Evolutionary conservation across 2,329 filamentous ascomycete genomes (phyloP), one percentile per base, ranked within the genome.

Genomic region (Fusarium marasasianum): DNA sequence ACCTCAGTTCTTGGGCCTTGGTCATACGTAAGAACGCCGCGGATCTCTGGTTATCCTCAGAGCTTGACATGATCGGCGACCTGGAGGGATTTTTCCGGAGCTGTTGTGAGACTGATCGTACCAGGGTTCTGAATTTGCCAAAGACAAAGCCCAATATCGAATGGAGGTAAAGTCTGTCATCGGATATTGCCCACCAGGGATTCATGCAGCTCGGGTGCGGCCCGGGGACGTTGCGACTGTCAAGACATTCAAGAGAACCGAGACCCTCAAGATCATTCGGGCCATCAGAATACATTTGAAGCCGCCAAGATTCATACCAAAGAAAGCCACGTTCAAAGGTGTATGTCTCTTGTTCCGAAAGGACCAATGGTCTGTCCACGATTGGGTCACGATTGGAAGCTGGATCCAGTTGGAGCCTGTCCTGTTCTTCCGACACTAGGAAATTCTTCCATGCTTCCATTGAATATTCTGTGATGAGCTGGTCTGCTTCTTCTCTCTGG

Each of bases 341-440:
- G 18, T 15, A 22, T 8, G 6, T 47, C 26, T 47, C 45, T 29
- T 29, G 26, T 15, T 47, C 18, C 1, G 9, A 47, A 29, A 47
- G 18, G 18, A 47, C 6, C 13, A 47, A 47, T 11, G 18, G 26
- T 22, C 26, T 11, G 9, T 29, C 45, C 15, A 47, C 4, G 6
- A 22, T 15, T 22, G 24, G 24, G 5, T 47, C 8, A 13, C 44
- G 24, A 8, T 20, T 20, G 18, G 12, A 47, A 47, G 44, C 12
- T 20, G 5, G 8, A 47, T 13, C 7, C 7, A 3, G 43, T 29
- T 4, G 24, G 18, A 26, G 24, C 44, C 24, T 14, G 12, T 12
- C 12, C 44, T 47, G 0, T 4, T 26, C 24, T 47, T 5, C 5
- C 8, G 6, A 29, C 9, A 5, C 22, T 6, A 29, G 9, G 0